Evolutionary conservation across 306 rosid genomes (phyloP).

Genomic region (Pyrus betulifolia): DNA sequence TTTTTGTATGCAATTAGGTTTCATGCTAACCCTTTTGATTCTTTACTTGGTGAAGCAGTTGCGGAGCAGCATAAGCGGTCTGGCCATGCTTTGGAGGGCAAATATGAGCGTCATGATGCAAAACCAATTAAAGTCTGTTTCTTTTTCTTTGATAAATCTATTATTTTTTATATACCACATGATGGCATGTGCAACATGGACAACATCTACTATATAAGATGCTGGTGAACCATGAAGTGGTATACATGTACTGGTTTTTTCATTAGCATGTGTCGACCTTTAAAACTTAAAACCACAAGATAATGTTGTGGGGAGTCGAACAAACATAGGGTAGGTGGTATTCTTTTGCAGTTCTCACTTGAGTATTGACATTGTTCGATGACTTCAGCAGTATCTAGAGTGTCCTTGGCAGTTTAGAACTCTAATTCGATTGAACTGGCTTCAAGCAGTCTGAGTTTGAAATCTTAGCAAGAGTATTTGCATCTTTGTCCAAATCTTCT

Average conservation of each 20-base stretch:
- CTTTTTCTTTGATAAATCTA: slow-evolving; percentile 9
- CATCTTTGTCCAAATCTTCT: neutral
- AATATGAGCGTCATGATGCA: slow-evolving; percentile 67
- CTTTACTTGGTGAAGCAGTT: slow-evolving; percentile 37
- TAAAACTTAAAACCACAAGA: neutral
- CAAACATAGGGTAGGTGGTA: neutral
- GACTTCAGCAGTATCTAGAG: neutral
- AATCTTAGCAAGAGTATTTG: neutral
- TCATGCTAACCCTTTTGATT: slow-evolving; percentile 21
- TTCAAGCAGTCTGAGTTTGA: neutral
- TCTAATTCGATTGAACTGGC: neutral
- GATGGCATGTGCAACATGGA: slow-evolving; percentile 7
- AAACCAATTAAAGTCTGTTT: slow-evolving; percentile 70
- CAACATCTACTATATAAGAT: slow-evolving; percentile 1
- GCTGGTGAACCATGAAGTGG: slow-evolving; percentile 1
- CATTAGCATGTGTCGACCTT: neutral
- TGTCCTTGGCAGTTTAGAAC: neutral
- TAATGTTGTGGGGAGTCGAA: neutral
- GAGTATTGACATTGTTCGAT: neutral
- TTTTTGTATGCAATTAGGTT: slow-evolving; percentile 8
- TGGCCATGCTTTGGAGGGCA: slow-evolving; percentile 50
- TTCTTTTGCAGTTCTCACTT: neutral
- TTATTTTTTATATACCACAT: slow-evolving; percentile 5
- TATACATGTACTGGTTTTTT: neutral
- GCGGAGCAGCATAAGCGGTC: slow-evolving; percentile 78